Base-by-base conservation (phyloP, 305 asterid genomes). In the Fraxinus albicans region DNA sequence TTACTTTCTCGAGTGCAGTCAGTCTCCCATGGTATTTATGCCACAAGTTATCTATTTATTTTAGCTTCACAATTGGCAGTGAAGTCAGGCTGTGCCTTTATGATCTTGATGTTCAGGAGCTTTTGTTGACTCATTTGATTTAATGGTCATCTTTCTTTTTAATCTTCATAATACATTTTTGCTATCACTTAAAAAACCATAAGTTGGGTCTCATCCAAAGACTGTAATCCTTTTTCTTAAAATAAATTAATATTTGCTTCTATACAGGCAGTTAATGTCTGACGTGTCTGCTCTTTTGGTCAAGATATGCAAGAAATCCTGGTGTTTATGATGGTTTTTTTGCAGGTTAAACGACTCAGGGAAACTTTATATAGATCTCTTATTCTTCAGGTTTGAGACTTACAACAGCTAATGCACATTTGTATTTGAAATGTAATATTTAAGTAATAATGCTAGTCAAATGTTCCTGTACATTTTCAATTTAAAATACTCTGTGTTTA, bases 331-430 rank as follows among this genome's bases (percentile, higher is more conserved):
- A 55, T 75, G n/a, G 7, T 29, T 38, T 25, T 15, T 77, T 77
- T 85, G 83, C 91, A 92, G 96, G 91, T 92, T 84, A 91, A 90
- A 83, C 91, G 92, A 60, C 90, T 91, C 53, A 84, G 96, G 86
- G 84, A 90, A 84, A 87, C 89, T 84, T 67, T 92, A 40, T 92
- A 86, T 67, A 79, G 89, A 29, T 84, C 87, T 79, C 88, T 92
- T 84, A 89, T 92, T 82, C 73, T 84, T 76, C 96, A 91, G 96
- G 96, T 92, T 79, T 58, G 83, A 78, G 53, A 77, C 77, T 70
- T 75, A 19, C 58, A 44, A 47, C 23, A 35, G 81, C 76, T 60
- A 77, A 21, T 38, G 74, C 76, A 74, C 80, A 40, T 69, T 65
- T 85, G 74, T 69, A 63, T 79, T 79, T 50, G 72, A 6, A 23